Evolutionary conservation across 148 eudicot genomes (phyloP), one percentile per base, ranked within the genome.

Genomic region (Agrostemma githago): DNA sequence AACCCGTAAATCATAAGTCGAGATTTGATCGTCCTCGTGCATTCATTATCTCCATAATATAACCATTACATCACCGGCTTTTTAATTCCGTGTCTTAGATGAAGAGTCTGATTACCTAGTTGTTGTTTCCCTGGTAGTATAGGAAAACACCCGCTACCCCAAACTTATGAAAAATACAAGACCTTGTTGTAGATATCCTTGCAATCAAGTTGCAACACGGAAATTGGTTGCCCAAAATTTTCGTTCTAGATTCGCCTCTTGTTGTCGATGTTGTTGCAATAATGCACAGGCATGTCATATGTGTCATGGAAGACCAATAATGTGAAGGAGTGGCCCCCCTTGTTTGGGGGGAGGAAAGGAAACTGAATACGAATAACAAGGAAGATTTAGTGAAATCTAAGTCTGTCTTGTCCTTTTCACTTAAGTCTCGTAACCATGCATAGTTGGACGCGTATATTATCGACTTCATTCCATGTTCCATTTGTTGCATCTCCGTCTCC

Each of bases 331-430:
- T 40, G 79, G 63, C 40, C 73, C 81, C 60, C 67, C 11, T 68
- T 60, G 5, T 12, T 43, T 70, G 8, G 34, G 34, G 34, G 34
- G 34, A 26, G 34, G 34, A 1, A 19, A 44, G 63, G 21, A 65
- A 78, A 56, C 41, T 66, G 68, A 8, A 51, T 72, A 48, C 74
- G 38, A 40, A 68, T 46, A 61, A 17, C 74, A 68, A 69, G 62
- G 68, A 74, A 79, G 82, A 79, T 79, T 71, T 62, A 19, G 43
- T 68, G 69, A 64, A 42, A 79, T 77, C 65, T 60, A 60, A 60
- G 21, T 51, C 20, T 26, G 34, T 59, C 16, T 78, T 59, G 76
- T 68, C 73, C 16, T 43, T 46, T 68, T 44, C 63, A 39, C n/a
- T 44, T 61, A 60, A 20, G 63, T 19, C 41, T 21, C 20, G 62